Evolutionary conservation across 257 asterid genomes (phyloP).

Genomic region (Solanum arcanum): DNA sequence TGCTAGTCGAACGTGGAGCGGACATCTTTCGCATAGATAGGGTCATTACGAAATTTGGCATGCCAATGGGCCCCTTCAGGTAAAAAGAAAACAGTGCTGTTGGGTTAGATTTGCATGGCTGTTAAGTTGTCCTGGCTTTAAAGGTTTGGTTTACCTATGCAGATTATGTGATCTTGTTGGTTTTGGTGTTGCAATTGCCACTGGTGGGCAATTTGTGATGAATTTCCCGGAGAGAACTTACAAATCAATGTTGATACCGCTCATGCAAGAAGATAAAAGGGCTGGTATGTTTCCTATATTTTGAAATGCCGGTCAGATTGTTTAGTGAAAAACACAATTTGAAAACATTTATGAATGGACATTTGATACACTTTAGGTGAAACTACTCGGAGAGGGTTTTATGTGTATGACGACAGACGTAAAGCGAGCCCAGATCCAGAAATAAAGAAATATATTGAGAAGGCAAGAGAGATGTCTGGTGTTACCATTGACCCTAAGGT

Average conservation of each 20-base stretch:
- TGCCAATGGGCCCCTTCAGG: slow-evolving; percentile 99
- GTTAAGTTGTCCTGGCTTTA: not conserved
- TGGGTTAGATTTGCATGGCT: not conserved
- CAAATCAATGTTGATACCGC: slow-evolving; percentile 78
- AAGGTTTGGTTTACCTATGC: slow-evolving; percentile 7
- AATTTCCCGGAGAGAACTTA: slow-evolving; percentile 90
- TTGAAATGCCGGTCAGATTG: not conserved
- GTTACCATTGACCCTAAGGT: slow-evolving; percentile 85
- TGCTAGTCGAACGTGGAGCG: slow-evolving; percentile 81
- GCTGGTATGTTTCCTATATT: slow-evolving; percentile 34
- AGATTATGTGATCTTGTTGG: slow-evolving; percentile 97
- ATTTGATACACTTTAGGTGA: slow-evolving; percentile 42
- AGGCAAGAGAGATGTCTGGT: slow-evolving; percentile 75
- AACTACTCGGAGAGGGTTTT: slow-evolving; percentile 74
- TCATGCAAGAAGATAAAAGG: slow-evolving; percentile 94
- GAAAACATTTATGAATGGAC: not conserved
- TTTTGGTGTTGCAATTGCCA: slow-evolving; percentile 90
- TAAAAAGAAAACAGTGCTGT: not conserved
- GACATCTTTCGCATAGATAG: slow-evolving; percentile 73
- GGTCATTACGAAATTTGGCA: slow-evolving; percentile 76
- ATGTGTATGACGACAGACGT: slow-evolving; percentile 66
- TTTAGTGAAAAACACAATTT: not conserved
- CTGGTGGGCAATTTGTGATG: slow-evolving; percentile 71
- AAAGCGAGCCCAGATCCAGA: slow-evolving; percentile 92
- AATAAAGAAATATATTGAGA: slow-evolving; percentile 65